These are phyloP conservation scores for Gossypium raimondii DNA, from an alignment of 345 rosid genomes.

Conservation along the genomic window DNA sequence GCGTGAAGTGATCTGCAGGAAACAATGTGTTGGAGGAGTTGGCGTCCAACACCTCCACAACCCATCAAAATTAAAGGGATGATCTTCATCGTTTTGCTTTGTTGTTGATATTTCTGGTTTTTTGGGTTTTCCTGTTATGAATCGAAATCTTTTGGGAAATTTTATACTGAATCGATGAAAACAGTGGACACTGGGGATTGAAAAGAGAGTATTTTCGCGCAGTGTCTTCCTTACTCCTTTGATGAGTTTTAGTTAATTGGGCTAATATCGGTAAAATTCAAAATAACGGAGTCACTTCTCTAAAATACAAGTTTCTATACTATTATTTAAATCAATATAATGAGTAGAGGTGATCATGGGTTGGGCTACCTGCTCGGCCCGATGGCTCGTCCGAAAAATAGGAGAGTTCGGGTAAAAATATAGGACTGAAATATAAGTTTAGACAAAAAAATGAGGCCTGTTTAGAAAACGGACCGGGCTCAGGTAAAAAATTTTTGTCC, in stretches of 20 bases:
- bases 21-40: constrained; percentile 74
- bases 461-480: too few species aligned
- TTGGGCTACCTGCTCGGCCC: too few species aligned
- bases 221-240: not conserved
- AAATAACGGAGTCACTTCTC: too few species aligned
- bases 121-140: not conserved
- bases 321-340: too few species aligned
- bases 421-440: too few species aligned
- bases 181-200: not conserved
- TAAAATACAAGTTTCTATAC: too few species aligned
- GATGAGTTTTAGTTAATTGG: not conserved
- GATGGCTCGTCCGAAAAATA: too few species aligned
- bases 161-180: not conserved
- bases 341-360: too few species aligned
- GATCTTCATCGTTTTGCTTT: constrained; percentile 40
- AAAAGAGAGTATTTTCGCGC: not conserved
- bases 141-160: not conserved
- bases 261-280: too few species aligned
- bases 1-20: constrained; percentile 84
- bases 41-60: constrained; percentile 90
- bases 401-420: too few species aligned
- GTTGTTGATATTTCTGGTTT: not conserved
- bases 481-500: too few species aligned
- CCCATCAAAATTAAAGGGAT: constrained; percentile 73
- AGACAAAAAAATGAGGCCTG: too few species aligned